A percentile compares a stretch with the other conserved stretches of the same genome.
phyloP scores from a whole-genome alignment of 2,329 filamentous ascomycete genomes.

The Botrytis byssoidea region DNA sequence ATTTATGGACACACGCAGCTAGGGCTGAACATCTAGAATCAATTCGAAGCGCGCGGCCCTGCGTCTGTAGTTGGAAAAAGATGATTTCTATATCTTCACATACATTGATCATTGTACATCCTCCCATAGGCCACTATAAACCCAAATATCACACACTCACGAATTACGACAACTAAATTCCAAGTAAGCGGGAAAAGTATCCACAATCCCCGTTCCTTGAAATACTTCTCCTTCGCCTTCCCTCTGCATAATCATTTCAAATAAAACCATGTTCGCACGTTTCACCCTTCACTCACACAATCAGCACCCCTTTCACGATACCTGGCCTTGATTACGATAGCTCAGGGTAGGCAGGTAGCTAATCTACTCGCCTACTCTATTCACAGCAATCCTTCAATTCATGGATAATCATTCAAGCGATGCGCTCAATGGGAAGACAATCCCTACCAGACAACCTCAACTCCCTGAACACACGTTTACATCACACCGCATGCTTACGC shows the following conservation, averaged over 20 bases:
- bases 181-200: not conserved
- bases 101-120: not conserved
- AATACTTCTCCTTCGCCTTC: not conserved
- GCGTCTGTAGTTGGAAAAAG: slow-evolving; percentile 8
- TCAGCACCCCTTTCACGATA: not conserved
- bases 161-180: not conserved
- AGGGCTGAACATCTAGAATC: slow-evolving; percentile 15
- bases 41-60: slow-evolving; percentile 20
- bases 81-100: not conserved
- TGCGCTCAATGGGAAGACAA: not conserved
- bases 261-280: slow-evolving; percentile 8
- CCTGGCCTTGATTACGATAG: not conserved
- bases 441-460: not conserved
- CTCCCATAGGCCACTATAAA: not conserved
- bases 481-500: slow-evolving; percentile 16
- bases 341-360: not conserved
- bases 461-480: slow-evolving; percentile 2
- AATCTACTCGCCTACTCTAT: not conserved
- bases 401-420: slow-evolving; percentile 2
- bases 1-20: slow-evolving; percentile 10
- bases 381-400: slow-evolving; percentile 4
- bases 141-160: slow-evolving; percentile 1
- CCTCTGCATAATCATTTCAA: slow-evolving; percentile 11
- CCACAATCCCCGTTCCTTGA: not conserved
- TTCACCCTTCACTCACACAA: not conserved